A percentile compares a stretch with the other conserved stretches of the same genome.
phyloP scores from a whole-genome alignment of 2,329 filamentous ascomycete species.

The Talaromyces sp. region DNA sequence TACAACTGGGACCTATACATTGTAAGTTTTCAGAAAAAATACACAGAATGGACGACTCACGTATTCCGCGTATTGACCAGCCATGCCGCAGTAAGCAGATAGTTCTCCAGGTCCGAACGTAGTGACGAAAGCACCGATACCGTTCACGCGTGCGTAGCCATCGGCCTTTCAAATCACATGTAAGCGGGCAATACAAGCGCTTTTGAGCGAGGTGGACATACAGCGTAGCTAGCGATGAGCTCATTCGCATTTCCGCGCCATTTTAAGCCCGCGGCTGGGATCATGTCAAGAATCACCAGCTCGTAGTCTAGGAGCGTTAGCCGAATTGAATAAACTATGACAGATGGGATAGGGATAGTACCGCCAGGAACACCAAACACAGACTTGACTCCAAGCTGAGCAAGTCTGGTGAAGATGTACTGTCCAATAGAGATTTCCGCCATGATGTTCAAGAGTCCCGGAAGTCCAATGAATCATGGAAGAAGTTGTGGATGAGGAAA shows the following conservation, averaged over 20 bases:
- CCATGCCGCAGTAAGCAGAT: conserved; percentile 22
- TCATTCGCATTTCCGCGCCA: conserved; percentile 24
- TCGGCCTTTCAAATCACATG: neutral
- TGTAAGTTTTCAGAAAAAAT: neutral
- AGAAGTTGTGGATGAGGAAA: neutral
- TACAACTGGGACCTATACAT: conserved; percentile 18
- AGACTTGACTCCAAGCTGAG: conserved; percentile 12
- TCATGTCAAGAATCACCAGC: conserved; percentile 21
- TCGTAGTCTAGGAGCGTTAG: conserved; percentile 10
- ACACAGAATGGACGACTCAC: neutral
- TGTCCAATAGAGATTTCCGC: conserved; percentile 13
- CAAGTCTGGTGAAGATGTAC: conserved; percentile 12
- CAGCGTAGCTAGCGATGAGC: conserved; percentile 22
- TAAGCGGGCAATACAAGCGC: neutral
- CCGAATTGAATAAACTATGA: too few species aligned
- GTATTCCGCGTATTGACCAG: conserved; percentile 21
- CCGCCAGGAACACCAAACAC: conserved; percentile 16
- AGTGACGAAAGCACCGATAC: conserved; percentile 22
- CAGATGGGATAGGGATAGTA: neutral
- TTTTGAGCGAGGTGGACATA: conserved; percentile 7
- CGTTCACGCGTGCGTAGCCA: conserved; percentile 20
- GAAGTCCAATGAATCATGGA: neutral
- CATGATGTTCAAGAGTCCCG: neutral
- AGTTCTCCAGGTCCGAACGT: conserved; percentile 23
- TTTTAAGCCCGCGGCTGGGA: conserved; percentile 18